Percentiles rank a stretch among this genome's conserved stretches.
phyloP scores from a whole-genome alignment of 2,329 filamentous ascomycete genomes.

The Trichophyton rubrum region DNA sequence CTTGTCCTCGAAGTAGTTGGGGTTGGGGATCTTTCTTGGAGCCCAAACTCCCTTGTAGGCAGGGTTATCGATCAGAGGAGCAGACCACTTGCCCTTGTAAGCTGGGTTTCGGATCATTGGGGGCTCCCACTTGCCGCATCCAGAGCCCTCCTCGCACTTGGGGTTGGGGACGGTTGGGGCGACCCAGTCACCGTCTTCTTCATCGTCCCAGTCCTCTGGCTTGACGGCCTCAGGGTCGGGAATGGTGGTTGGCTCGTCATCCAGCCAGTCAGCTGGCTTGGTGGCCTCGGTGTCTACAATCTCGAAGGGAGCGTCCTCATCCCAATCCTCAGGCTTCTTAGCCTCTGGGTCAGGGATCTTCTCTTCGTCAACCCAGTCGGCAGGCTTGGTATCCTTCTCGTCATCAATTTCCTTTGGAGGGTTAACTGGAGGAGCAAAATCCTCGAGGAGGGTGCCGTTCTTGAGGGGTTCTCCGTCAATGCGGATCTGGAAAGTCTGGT shows the following conservation, averaged over 20 bases:
- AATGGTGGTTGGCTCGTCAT: slow-evolving; percentile 67
- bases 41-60: slow-evolving; percentile 94
- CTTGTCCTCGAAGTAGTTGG: slow-evolving; percentile 94
- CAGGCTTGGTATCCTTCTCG: slow-evolving; percentile 82
- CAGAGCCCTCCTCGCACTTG: slow-evolving; percentile 86
- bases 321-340: slow-evolving; percentile 95
- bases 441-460: slow-evolving; percentile 81
- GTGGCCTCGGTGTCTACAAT: slow-evolving; percentile 86
- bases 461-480: slow-evolving; percentile 83
- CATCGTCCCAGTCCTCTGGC: slow-evolving; percentile 98
- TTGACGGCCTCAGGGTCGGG: slow-evolving; percentile 91
- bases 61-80: slow-evolving; percentile 90
- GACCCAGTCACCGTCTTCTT: slow-evolving; percentile 98
- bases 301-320: slow-evolving; percentile 95
- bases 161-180: slow-evolving; percentile 84
- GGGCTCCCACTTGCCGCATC: slow-evolving; percentile 84
- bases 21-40: slow-evolving; percentile 94
- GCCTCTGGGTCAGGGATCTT: slow-evolving; percentile 86
- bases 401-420: slow-evolving; percentile 91
- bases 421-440: slow-evolving; percentile 90
- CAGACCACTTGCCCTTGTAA: slow-evolving; percentile 98
- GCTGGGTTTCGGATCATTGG: slow-evolving; percentile 88
- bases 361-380: slow-evolving; percentile 88
- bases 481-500: slow-evolving; percentile 89
- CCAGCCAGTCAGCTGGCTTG: slow-evolving; percentile 92